Base-by-base conservation (phyloP, 2,329 filamentous ascomycete genomes). In the Lachnellula subtilissima region DNA sequence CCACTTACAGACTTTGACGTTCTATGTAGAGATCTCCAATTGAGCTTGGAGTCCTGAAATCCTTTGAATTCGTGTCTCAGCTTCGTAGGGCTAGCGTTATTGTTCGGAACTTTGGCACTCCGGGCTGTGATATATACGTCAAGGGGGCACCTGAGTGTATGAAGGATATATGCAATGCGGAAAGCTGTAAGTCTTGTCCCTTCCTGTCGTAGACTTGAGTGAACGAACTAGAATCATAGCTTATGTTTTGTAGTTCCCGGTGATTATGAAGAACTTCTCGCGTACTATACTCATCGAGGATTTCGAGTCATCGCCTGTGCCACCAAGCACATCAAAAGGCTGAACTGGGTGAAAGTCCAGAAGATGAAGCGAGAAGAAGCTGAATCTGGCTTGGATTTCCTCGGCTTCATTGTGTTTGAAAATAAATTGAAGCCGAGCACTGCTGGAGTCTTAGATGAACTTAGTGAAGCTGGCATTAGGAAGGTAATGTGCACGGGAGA, bases 71-170 rank as follows among this genome's bases (percentile, higher is more conserved):
- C 66, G 88, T 96, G 7, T 96, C 94, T 1, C 89, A 97, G 49
- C 79, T 99, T 36, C 86, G 94, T 57, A 85, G 94, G 64, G 91
- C 94, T 11, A 97, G 93, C 73, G 94, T 97, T 15, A 82, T 99
- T 59, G 91, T 97, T 15, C 84, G 92, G 54, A 88, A 90, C 49
- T 96, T 96, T 70, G 91, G 92, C 5, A 85, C 90, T 59, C 86
- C 85, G 64, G 91, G 89, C 59, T 92, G 87, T 46, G 88, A 91
- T 64, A 82, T 97, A 42, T 99, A 91, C 70, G 93, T 97, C 59
- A 99, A 99, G 72, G 94, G 94, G 35, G 94, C 95, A 6, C 94
- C 94, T 1, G 94, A 99, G 72, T 93, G 91, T 65, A 96, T 99
- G 87, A 89, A 87, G 62, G 91, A 94, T 22, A 97, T 99, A 42